phyloP scores from a whole-genome alignment of 306 rosid species.

The Quercus cerris region DNA sequence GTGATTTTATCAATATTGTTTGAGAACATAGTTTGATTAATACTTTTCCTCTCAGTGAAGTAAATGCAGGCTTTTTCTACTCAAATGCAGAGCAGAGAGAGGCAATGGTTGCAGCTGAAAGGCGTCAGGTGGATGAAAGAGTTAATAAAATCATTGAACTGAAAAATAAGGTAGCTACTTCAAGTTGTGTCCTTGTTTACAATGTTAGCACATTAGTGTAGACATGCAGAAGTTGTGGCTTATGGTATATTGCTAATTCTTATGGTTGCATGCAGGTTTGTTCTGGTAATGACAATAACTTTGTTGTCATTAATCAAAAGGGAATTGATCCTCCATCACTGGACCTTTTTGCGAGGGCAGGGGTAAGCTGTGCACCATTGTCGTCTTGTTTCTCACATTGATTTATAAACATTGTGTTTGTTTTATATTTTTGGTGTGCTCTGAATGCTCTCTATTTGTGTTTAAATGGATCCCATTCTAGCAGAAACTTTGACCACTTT shows the following conservation, averaged over 20 bases:
- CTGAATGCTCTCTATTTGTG: neutral
- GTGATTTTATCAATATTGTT: neutral
- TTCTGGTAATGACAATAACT: constrained; percentile 64
- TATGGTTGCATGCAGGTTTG: constrained; percentile 61
- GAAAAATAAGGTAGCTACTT: constrained; percentile 63
- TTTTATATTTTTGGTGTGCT: neutral
- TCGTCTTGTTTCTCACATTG: neutral
- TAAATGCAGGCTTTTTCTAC: constrained; percentile 98
- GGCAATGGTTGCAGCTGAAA: constrained; percentile 93
- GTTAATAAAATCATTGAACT: constrained; percentile 80
- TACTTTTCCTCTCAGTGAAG: constrained; percentile 60
- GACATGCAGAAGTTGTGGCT: neutral
- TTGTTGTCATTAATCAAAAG: constrained; percentile 87
- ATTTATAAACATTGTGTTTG: neutral
- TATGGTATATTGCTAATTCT: neutral
- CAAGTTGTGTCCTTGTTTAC: neutral
- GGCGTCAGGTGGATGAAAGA: constrained; percentile 88
- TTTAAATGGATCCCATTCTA: neutral
- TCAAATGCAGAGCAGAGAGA: constrained; percentile 97
- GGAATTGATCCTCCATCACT: constrained; percentile 98
- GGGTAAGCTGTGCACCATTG: constrained; percentile 52
- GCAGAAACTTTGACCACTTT: neutral
- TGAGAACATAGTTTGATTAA: constrained; percentile 15
- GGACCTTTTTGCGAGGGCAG: constrained; percentile 92
- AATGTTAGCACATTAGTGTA: neutral